These are phyloP conservation scores for Lentinula novae-zelandiae DNA, from an alignment of 1,284 basidiomycete species.

Conservation along the genomic window DNA sequence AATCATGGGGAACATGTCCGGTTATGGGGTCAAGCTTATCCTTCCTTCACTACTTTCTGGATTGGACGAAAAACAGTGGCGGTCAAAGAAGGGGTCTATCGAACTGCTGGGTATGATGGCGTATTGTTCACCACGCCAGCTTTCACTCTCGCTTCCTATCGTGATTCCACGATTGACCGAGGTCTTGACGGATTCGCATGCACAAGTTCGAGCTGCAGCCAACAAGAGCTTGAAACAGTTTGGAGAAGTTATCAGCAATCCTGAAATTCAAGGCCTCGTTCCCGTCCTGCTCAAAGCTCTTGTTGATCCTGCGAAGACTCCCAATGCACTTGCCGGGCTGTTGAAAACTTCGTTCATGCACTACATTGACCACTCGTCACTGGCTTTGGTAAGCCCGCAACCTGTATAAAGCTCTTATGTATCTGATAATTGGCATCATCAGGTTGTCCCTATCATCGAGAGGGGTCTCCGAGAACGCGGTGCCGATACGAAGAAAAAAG, in stretches of 20 bases:
- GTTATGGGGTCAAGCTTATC: slow-evolving; percentile 94
- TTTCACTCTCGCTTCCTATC: slow-evolving; percentile 93
- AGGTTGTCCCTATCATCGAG: slow-evolving; percentile 96
- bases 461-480: slow-evolving; percentile 90
- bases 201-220: slow-evolving; percentile 91
- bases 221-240: slow-evolving; percentile 98
- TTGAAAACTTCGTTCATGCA: slow-evolving; percentile 97
- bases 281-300: slow-evolving; percentile 94
- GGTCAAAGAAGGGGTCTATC: slow-evolving; percentile 97
- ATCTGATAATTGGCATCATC: slow-evolving; percentile 8
- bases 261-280: slow-evolving; percentile 91
- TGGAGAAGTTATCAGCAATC: slow-evolving; percentile 93
- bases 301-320: slow-evolving; percentile 93
- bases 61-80: slow-evolving; percentile 98
- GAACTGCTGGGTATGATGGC: slow-evolving; percentile 99
- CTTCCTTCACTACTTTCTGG: slow-evolving; percentile 89
- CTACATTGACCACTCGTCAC: slow-evolving; percentile 96
- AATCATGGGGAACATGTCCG: slow-evolving; percentile 95
- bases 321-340: slow-evolving; percentile 77
- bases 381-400: slow-evolving; percentile 73
- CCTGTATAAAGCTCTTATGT: background rate
- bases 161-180: slow-evolving; percentile 95
- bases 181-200: slow-evolving; percentile 96
- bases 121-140: slow-evolving; percentile 94
- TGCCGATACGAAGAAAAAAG: slow-evolving; percentile 93